phyloP scores from a whole-genome alignment of 1,284 basidiomycete genomes.

The Cutaneotrichosporon sp. region DNA sequence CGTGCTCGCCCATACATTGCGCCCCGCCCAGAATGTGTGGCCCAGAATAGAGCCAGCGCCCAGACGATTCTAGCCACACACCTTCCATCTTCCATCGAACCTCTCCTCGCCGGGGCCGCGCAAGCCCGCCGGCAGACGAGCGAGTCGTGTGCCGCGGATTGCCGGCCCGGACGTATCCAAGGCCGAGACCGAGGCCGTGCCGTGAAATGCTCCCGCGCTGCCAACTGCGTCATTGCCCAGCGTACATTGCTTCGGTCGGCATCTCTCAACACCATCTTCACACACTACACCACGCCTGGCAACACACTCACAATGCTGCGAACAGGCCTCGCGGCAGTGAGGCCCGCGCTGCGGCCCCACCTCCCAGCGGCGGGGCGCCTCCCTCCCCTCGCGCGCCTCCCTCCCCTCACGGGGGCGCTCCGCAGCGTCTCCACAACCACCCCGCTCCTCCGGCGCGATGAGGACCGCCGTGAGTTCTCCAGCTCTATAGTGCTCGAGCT shows the following conservation, averaged over 20 bases:
- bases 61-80: background rate
- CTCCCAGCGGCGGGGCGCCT: background rate
- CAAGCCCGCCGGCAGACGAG: background rate
- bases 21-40: no score
- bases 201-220: background rate
- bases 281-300: background rate
- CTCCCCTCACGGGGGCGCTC: background rate
- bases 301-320: background rate
- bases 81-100: background rate
- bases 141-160: no score
- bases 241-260: no score
- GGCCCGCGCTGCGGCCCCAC: background rate
- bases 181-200: slow-evolving; percentile 1
- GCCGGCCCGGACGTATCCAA: background rate
- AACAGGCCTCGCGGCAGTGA: background rate
- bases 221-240: background rate
- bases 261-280: background rate
- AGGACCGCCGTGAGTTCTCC: slow-evolving; percentile 14
- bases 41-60: no score
- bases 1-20: no score
- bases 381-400: background rate
- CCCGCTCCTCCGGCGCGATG: slow-evolving; percentile 5
- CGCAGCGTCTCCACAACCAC: background rate
- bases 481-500: background rate
- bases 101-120: background rate